phyloP scores from a whole-genome alignment of 441 rosid species.

The Croton laevigatus region DNA sequence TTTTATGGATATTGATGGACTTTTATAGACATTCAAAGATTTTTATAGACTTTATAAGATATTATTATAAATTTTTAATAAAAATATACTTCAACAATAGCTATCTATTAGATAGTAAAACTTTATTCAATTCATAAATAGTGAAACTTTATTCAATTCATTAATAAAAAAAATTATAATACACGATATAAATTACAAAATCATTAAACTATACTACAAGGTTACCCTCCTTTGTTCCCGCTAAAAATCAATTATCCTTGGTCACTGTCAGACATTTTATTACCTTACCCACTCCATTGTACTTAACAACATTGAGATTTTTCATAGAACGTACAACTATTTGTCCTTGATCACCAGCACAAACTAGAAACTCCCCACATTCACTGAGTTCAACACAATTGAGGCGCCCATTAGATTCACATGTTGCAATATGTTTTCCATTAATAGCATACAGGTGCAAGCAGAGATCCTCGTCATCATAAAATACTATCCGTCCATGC shows the following conservation, averaged over 20 bases:
- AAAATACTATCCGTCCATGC: slow-evolving; percentile 77
- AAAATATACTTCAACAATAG: too few relatives aligned
- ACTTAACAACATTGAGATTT: slow-evolving; percentile 81
- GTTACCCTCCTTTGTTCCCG: slow-evolving; percentile 93
- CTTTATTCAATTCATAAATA: too few relatives aligned
- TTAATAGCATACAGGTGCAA: slow-evolving; percentile 88
- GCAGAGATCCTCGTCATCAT: slow-evolving; percentile 92
- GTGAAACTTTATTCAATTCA: too few relatives aligned
- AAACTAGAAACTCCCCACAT: slow-evolving; percentile 91
- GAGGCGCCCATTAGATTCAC: slow-evolving; percentile 94
- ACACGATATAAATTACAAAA: too few relatives aligned
- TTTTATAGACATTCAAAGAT: too few relatives aligned
- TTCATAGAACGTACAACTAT: slow-evolving; percentile 88
- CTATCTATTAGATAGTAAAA: too few relatives aligned
- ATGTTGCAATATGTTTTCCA: slow-evolving; percentile 90
- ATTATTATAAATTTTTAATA: too few relatives aligned
- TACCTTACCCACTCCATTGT: slow-evolving; percentile 76
- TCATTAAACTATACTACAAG: slow-evolving; percentile 96
- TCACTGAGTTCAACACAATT: slow-evolving; percentile 85
- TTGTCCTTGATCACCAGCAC: slow-evolving; percentile 98
- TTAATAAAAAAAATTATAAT: too few relatives aligned
- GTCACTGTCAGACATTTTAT: slow-evolving; percentile 83
- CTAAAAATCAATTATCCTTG: slow-evolving; percentile 91
- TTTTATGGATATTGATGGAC: too few relatives aligned
- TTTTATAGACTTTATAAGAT: too few relatives aligned